Evolutionary conservation across 164 flowering plant species (phyloP).

Genomic region (Vitis vinifera): ASM3070453v1 NC_081822.1:30228001-30228500

Average conservation of each 20-base stretch:
- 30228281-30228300: constrained; percentile 36
- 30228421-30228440: no score
- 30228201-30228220: constrained; percentile 49
- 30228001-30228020: background rate
- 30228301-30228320: constrained; percentile 8
- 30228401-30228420: no score
- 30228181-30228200: constrained; percentile 51
- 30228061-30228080: constrained; percentile 70
- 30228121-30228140: constrained; percentile 35
- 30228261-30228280: constrained; percentile 69
- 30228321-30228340: background rate
- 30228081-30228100: constrained; percentile 71
- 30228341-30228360: constrained; percentile 7
- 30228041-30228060: constrained; percentile 45
- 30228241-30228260: constrained; percentile 63
- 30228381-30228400: no score
- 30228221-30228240: constrained; percentile 51
- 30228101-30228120: constrained; percentile 65
- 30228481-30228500: no score
- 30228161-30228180: constrained; percentile 46
- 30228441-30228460: no score
- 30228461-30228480: no score
- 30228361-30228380: no score
- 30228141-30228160: constrained; percentile 46
- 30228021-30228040: background rate